Conservation (phyloP, 2,329 filamentous ascomycete species). For the Septoria linicola region DNA sequence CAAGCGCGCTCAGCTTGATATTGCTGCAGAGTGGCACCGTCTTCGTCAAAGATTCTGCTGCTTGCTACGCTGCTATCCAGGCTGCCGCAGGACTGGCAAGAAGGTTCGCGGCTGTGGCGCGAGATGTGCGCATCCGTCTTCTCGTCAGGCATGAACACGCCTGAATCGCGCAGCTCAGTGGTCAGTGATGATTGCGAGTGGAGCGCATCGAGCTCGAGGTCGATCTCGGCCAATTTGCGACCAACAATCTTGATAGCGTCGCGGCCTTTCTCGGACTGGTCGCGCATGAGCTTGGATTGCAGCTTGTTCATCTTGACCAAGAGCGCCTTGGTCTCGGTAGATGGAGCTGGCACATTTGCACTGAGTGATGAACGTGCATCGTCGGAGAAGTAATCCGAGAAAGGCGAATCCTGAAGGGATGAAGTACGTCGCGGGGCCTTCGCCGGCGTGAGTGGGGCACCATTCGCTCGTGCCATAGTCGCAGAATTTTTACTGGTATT, state of each 20-base stretch:
- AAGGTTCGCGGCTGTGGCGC: slow-evolving; percentile 19
- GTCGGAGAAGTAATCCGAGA: slow-evolving; percentile 45
- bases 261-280: slow-evolving; percentile 25
- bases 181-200: slow-evolving; percentile 29
- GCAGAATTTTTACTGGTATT: slow-evolving; percentile 8
- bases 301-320: slow-evolving; percentile 41
- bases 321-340: slow-evolving; percentile 35
- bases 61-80: slow-evolving; percentile 11
- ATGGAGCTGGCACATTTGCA: slow-evolving; percentile 25
- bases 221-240: slow-evolving; percentile 36
- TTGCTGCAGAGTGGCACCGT: slow-evolving; percentile 20
- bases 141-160: slow-evolving; percentile 33
- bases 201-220: slow-evolving; percentile 34
- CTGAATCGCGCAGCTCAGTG: slow-evolving; percentile 34
- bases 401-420: slow-evolving; percentile 39
- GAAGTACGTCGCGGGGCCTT: slow-evolving; percentile 26
- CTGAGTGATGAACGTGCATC: slow-evolving; percentile 33
- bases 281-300: slow-evolving; percentile 39
- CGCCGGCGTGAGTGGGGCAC: slow-evolving; percentile 29
- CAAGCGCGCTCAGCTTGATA: slow-evolving; percentile 30
- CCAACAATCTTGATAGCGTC: slow-evolving; percentile 31
- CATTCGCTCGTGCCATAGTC: slow-evolving; percentile 10
- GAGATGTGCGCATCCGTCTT: slow-evolving; percentile 11
- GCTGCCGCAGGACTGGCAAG: slow-evolving; percentile 14
- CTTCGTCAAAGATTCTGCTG: slow-evolving; percentile 17